Evolutionary conservation across 306 rosid genomes (phyloP), one percentile per base, ranked within the genome.

Genomic region (Citrullus colocynthis): DNA sequence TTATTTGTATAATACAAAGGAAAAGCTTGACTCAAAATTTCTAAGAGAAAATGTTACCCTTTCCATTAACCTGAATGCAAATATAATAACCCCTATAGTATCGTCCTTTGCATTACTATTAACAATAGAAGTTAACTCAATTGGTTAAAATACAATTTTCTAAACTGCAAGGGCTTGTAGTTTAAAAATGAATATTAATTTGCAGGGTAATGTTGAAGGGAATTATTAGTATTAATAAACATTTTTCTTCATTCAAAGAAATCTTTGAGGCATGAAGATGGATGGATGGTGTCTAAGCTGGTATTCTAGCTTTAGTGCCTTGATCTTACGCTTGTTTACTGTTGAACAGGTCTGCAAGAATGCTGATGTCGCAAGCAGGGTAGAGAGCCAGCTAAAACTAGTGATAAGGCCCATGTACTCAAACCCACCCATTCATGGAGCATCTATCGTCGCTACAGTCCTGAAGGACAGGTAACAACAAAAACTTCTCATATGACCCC

Each of bases 381-480:
- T 92, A 76, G 99, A 96, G 86, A 96, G 98, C 87, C 99, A 96
- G 83, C 78, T 96, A 84, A 96, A 96, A 82, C 98, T 96, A 67
- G 99, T 96, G 84, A 87, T 96, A 79, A 88, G 99, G 82, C 99
- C 99, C 63, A 96, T 96, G 99, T 96, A 89, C 85, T 96, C 99
- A 44, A 96, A 62, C 81, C 99, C 98, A 79, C 98, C 99, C 82
- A 89, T 96, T 88, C 99, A 96, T 36, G 99, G 99, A 75, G 99
- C 98, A 81, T 88, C 99, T 36, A 96, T 96, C 86, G 99, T 96
- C 39, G 97, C 98, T 16, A 81, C 96, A 69, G 83, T 96, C 84
- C 96, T 96, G 74, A 92, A 86, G 88, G 99, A 96, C 83, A 75
- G 93, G 99, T 96, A 88, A 73, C 28, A n/a, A 78, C 18, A 14